Conservation (phyloP, 2,329 filamentous ascomycete species). For the Elsinoe australis region DNA sequence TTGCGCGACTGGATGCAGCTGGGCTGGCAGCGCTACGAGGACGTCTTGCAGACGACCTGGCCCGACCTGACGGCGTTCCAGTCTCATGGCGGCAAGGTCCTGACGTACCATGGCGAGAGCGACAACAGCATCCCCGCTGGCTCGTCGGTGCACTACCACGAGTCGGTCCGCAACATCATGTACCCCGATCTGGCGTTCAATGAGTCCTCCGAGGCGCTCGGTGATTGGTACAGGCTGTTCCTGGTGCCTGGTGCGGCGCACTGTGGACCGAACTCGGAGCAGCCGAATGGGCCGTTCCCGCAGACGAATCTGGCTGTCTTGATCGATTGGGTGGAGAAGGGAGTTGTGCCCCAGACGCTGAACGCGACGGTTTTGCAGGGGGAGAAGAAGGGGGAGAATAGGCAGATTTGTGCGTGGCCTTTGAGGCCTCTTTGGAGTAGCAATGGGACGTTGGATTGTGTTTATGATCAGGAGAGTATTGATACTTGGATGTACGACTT, state of each 20-base stretch:
- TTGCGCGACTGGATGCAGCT: constrained; percentile 48
- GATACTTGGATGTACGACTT: constrained; percentile 37
- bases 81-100: constrained; percentile 46
- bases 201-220: constrained; percentile 36
- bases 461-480: constrained; percentile 34
- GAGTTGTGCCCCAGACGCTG: constrained; percentile 38
- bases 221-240: constrained; percentile 50
- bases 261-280: constrained; percentile 40
- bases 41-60: constrained; percentile 47
- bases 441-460: constrained; percentile 34
- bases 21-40: constrained; percentile 43
- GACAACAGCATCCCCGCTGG: constrained; percentile 47
- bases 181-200: constrained; percentile 37
- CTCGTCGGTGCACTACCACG: constrained; percentile 49
- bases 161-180: constrained; percentile 47
- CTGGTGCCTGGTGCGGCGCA: constrained; percentile 49
- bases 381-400: constrained; percentile 28
- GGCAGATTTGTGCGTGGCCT: constrained; percentile 39
- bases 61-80: constrained; percentile 48
- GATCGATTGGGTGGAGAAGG: constrained; percentile 49
- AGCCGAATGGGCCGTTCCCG: constrained; percentile 34
- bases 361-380: constrained; percentile 33
- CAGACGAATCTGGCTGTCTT: constrained; percentile 41
- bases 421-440: constrained; percentile 36
- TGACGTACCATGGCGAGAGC: constrained; percentile 53